These are phyloP conservation scores for Xylariaceae sp. DNA, from an alignment of 2,329 filamentous ascomycete species.

Conservation along the genomic window DNA sequence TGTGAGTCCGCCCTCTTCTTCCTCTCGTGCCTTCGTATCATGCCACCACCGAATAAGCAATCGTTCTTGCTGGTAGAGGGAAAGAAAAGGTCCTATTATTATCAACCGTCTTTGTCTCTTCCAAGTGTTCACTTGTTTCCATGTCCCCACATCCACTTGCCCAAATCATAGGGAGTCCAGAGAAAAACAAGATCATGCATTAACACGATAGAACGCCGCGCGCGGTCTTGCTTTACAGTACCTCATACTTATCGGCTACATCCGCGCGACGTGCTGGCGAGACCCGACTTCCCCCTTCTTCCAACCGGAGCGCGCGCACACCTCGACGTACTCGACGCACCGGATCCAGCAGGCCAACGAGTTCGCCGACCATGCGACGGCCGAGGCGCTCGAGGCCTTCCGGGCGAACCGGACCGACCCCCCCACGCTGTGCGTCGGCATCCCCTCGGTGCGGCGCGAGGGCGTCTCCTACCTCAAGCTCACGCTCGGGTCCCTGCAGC, in stretches of 20 bases:
- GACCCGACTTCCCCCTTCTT: conserved; percentile 23
- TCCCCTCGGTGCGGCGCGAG: conserved; percentile 18
- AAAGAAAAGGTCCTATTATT: too few relatives aligned
- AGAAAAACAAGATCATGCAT: too few relatives aligned
- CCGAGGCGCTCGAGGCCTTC: neutral
- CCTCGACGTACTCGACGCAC: conserved; percentile 17
- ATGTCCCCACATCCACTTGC: too few relatives aligned
- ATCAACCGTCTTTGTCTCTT: too few relatives aligned
- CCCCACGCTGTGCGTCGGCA: conserved; percentile 21
- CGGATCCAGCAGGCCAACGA: conserved; percentile 17
- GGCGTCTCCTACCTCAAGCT: conserved; percentile 22
- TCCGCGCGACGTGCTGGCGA: conserved; percentile 19
- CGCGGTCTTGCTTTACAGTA: conserved; percentile 16
- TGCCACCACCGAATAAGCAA: too few relatives aligned
- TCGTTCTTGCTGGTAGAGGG: too few relatives aligned
- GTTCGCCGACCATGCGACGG: conserved; percentile 10
- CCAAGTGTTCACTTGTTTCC: too few relatives aligned
- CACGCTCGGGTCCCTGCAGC: conserved; percentile 20
- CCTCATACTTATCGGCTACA: conserved; percentile 12
- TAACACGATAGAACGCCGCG: too few relatives aligned
- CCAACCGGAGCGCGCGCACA: conserved; percentile 16
- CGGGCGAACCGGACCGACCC: neutral
- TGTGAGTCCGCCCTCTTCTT: conserved; percentile 1
- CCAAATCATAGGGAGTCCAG: too few relatives aligned
- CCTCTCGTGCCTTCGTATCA: neutral